Evolutionary conservation across 1,139 yeast genomes (phyloP), one percentile per base, ranked within the genome.

Genomic region (Geotrichum carabidarum): DNA sequence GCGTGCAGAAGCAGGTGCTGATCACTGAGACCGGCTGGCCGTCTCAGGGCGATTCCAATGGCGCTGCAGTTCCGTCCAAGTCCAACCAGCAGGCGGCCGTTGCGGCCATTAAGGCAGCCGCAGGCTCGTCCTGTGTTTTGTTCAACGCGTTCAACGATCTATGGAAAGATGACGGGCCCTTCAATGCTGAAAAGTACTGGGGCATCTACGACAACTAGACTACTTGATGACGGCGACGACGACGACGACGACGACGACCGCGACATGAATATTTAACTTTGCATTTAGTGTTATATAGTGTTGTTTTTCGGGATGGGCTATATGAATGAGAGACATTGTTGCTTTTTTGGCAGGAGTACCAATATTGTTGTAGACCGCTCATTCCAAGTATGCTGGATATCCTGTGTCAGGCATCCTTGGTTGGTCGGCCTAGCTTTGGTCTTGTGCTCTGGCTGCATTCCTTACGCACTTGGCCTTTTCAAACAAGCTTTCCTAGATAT

Each of bases 11-110:
- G 78, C 64, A 70, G 44, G 90, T 87, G 58, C 68, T 86, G 65
- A 76, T 89, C 66, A 78, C 90, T 63, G 96, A 89, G 77, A 78
- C 94, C 60, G 96, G 96, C 62, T 89, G 96, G 95, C 96, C 96
- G 68, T 79, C 87, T 57, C 68, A 77, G 66, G 96, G 96, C 71
- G 73, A 75, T 62, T 63, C 78, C 71, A 82, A 81, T 74, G 85
- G 84, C 61, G 68, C 66, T 55, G 89, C 90, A 63, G 83, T 84
- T 54, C 91, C 95, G 59, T 83, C 91, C 51, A 61, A 65, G 45
- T 67, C 67, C 11, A 81, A 87, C 79, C 95, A 87, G 77, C 62
- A 72, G 50, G 65, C 81, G 54, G 94, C 95, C 57, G 68, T 89
- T 60, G 53, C 74, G 51, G 75, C 87, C 50, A 82, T 89, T 64